Evolutionary conservation across 2,329 filamentous ascomycete genomes (phyloP), one percentile per base, ranked within the genome.

Genomic region (Cucurbitaria berberidis): DNA sequence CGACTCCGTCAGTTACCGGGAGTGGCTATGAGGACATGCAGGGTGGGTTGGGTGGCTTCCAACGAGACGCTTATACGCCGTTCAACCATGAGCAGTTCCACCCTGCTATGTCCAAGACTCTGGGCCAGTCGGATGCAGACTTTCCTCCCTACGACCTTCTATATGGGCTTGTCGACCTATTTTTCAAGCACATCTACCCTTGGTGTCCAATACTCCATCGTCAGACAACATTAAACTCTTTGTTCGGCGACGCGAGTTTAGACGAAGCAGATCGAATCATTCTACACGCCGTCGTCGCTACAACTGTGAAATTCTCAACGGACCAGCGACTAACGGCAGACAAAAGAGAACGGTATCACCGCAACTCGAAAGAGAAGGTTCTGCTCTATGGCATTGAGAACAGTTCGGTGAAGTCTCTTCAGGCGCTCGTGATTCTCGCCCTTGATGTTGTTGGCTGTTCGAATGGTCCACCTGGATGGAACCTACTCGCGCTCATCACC

Each of bases 381-480:
- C 74, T 96, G 11, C 81, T 96, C 0, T 96, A 96, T 66, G 91
- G 92, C 4, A 84, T 96, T 64, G 91, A 96, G 66, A 92, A 95
- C 64, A 93, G 91, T 11, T 95, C 91, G 0, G 91, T 96, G 53
- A 93, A 92, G 72, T 87, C 91, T 1, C 80, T 96, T 5, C 91
- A 96, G 70, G 92, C 93, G 5, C 79, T 96, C 6, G 90, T 96
- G 1, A 95, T 96, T 44, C 79, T 96, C 5, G 90, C 92, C 0
- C 77, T 96, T 10, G 92, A 96, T 68, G 82, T 96, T 21, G 88
- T 91, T 27, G 93, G 93, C 8, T 90, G 85, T 64, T 92, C 91
- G 32, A 96, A 96, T 70, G 93, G 93, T 0, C 92, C 92, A 2
- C 91, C 92, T 0, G 92, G 91, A 2, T 96, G 92, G 92, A 96